Percentiles rank a stretch among this genome's conserved stretches.
Conservation (phyloP, 2,329 filamentous ascomycete genomes). For the Colletotrichum lentis region DNA sequence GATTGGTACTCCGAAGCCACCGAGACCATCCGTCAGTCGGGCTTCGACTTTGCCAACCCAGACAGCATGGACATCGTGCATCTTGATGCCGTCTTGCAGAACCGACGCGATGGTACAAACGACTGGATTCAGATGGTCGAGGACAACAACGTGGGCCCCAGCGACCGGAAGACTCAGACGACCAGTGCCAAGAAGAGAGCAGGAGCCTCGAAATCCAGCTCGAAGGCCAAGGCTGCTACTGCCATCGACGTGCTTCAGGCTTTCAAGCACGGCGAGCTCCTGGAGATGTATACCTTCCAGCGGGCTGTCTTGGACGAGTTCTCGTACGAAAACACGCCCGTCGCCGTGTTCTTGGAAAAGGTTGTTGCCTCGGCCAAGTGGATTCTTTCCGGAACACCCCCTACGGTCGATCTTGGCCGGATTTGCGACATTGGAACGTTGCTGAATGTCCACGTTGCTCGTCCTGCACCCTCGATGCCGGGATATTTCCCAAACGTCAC, state of each 20-base stretch:
- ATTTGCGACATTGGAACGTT: conserved; percentile 48
- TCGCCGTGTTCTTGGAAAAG: conserved; percentile 47
- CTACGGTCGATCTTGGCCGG: conserved; percentile 47
- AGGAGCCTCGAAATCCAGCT: not conserved
- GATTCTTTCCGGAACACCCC: conserved; percentile 56
- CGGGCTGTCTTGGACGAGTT: conserved; percentile 56
- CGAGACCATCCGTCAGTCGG: conserved; percentile 3
- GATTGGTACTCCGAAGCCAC: conserved; percentile 25
- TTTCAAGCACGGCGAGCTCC: conserved; percentile 39
- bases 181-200: conserved; percentile 20
- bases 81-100: not conserved
- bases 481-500: conserved; percentile 50
- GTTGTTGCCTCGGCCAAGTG: conserved; percentile 50
- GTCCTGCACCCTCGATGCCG: conserved; percentile 46
- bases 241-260: conserved; percentile 3
- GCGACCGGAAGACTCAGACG: conserved; percentile 22
- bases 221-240: not conserved
- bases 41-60: conserved; percentile 13
- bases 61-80: not conserved
- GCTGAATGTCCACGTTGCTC: conserved; percentile 52
- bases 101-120: not conserved
- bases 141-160: conserved; percentile 21
- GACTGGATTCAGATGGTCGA: not conserved
- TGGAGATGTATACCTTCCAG: conserved; percentile 51
- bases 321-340: conserved; percentile 49